Conservation (phyloP, 2,329 filamentous ascomycete species). For the Aureobasidium sp. region DNA sequence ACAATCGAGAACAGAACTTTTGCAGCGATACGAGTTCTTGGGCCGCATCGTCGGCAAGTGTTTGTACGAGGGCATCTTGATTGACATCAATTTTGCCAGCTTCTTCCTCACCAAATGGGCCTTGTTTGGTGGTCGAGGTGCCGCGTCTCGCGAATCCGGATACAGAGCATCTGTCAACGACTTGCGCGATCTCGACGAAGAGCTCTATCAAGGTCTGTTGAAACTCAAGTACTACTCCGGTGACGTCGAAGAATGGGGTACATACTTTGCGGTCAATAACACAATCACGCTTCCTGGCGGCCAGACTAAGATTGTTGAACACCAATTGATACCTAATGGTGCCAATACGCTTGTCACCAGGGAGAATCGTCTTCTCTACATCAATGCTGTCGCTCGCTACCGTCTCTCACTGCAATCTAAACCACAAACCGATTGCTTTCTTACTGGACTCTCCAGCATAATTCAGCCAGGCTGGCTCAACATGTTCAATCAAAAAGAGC, state of each 20-base stretch:
- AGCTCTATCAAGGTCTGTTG: constrained; percentile 77
- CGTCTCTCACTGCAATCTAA: constrained; percentile 74
- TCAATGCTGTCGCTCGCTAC: constrained; percentile 83
- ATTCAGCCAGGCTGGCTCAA: constrained; percentile 89
- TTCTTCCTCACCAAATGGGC: constrained; percentile 98
- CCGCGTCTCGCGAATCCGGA: constrained; percentile 58
- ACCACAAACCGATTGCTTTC: constrained; percentile 78
- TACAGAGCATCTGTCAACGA: constrained; percentile 95
- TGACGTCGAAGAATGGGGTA: constrained; percentile 69
- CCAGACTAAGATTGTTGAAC: constrained; percentile 56
- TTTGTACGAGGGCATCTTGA: constrained; percentile 90
- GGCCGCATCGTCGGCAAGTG: constrained; percentile 93
- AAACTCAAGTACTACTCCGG: constrained; percentile 77
- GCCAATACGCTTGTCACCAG: constrained; percentile 76
- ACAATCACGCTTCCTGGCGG: constrained; percentile 38
- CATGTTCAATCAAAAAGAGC: constrained; percentile 96
- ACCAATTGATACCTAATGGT: constrained; percentile 70
- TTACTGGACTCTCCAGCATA: constrained; percentile 77
- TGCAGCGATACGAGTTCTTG: constrained; percentile 80
- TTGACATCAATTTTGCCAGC: constrained; percentile 85
- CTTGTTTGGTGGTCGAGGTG: constrained; percentile 57
- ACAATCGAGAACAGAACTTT: constrained; percentile 51
- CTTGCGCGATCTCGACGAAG: constrained; percentile 82
- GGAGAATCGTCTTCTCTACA: constrained; percentile 88
- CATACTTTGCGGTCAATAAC: constrained; percentile 88